Evolutionary conservation across 108 stramenopile genomes (phyloP).

Genomic region (Nitzschia palea): DNA sequence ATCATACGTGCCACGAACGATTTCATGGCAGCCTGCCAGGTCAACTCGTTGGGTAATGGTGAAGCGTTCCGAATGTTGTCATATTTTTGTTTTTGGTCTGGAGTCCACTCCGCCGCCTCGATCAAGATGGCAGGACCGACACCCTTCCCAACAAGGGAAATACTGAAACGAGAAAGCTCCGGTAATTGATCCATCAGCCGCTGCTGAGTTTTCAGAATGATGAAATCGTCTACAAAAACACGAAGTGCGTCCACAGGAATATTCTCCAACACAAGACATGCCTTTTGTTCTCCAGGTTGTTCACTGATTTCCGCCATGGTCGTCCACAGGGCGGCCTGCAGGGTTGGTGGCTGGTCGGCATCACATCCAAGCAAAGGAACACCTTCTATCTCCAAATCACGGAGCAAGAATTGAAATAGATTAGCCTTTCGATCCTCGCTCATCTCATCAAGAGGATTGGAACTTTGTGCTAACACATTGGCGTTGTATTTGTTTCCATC

Average conservation of each 20-base stretch:
- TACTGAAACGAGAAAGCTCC: slow-evolving; percentile 63
- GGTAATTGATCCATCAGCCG: slow-evolving; percentile 56
- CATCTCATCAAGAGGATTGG: slow-evolving; percentile 34
- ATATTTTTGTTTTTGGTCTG: slow-evolving; percentile 23
- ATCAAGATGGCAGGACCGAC: slow-evolving; percentile 76
- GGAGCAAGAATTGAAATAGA: slow-evolving; percentile 63
- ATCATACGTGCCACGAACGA: slow-evolving; percentile 63
- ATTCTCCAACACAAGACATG: slow-evolving; percentile 68
- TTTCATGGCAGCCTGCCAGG: slow-evolving; percentile 54
- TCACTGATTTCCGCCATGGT: slow-evolving; percentile 72
- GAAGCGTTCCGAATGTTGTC: neutral
- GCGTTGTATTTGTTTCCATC: no score
- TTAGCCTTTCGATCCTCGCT: slow-evolving; percentile 54
- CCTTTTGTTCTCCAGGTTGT: slow-evolving; percentile 33
- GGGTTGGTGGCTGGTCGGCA: slow-evolving; percentile 60
- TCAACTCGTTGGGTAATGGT: slow-evolving; percentile 30
- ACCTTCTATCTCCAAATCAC: slow-evolving; percentile 76
- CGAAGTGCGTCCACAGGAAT: slow-evolving; percentile 60
- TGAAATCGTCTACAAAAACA: slow-evolving; percentile 71
- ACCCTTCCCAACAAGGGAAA: slow-evolving; percentile 70
- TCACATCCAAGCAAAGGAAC: slow-evolving; percentile 82
- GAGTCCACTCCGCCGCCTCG: slow-evolving; percentile 47
- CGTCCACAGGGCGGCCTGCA: slow-evolving; percentile 82
- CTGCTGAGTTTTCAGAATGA: slow-evolving; percentile 53
- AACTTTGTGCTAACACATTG: neutral